These are phyloP conservation scores for Diddensiella caesifluorescens DNA, from an alignment of 805 yeast species.

Conservation along the genomic window DNA sequence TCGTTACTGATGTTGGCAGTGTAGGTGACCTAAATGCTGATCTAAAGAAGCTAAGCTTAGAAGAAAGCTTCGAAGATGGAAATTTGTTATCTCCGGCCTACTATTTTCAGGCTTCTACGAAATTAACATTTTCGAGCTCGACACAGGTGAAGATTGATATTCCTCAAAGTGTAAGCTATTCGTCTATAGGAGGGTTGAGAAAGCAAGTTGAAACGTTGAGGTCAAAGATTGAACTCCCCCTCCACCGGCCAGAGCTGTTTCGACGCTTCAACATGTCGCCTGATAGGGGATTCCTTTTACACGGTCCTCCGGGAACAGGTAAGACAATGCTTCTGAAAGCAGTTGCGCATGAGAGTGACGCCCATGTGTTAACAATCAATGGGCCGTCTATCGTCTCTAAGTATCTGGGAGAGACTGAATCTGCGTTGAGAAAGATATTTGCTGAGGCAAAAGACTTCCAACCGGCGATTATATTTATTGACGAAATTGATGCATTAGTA, in stretches of 20 bases:
- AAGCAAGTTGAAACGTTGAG: constrained; percentile 57
- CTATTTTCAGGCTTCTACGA: not conserved
- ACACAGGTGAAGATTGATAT: constrained; percentile 17
- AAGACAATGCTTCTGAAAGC: constrained; percentile 83
- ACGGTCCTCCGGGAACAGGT: constrained; percentile 98
- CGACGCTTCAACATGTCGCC: constrained; percentile 84
- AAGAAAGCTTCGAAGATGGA: constrained; percentile 17
- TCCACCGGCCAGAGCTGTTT: constrained; percentile 70
- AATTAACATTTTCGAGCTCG: constrained; percentile 9
- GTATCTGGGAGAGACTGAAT: constrained; percentile 91
- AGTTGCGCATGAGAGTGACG: constrained; percentile 67
- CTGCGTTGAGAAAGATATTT: constrained; percentile 72
- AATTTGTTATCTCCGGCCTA: constrained; percentile 1
- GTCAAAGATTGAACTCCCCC: constrained; percentile 71
- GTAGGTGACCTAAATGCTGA: constrained; percentile 41
- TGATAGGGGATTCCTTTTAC: constrained; percentile 86
- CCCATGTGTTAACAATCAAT: constrained; percentile 79
- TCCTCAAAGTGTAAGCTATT: constrained; percentile 35
- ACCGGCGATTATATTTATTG: constrained; percentile 84
- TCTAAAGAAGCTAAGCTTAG: constrained; percentile 35
- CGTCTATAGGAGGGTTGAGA: constrained; percentile 70
- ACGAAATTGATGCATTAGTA: constrained; percentile 88
- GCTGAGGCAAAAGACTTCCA: constrained; percentile 80
- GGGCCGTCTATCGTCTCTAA: constrained; percentile 92
- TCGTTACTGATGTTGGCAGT: constrained; percentile 48